A percentile compares a stretch with the other conserved stretches of the same genome.
Evolutionary conservation across 106 monocot genomes (phyloP).

Genomic region (Agapanthus africanus): DNA sequence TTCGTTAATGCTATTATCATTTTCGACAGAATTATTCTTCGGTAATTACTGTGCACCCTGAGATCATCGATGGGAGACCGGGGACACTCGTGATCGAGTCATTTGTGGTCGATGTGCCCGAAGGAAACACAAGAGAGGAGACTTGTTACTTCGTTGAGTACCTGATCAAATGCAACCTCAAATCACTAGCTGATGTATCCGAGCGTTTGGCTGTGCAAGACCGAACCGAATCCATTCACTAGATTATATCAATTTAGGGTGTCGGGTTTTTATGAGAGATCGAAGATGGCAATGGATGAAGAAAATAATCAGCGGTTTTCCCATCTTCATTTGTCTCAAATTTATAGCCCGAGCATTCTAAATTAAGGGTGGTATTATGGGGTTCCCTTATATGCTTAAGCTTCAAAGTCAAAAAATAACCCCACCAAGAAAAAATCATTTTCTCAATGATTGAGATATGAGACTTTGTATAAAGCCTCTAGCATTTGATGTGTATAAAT

Average conservation of each 20-base stretch:
- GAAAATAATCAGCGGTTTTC: background rate
- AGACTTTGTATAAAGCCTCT: background rate
- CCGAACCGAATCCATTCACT: slow-evolving; percentile 21
- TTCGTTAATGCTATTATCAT: no score
- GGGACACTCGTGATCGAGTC: no score
- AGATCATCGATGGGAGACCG: no score
- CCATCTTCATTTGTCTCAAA: background rate
- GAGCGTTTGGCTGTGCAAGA: no score
- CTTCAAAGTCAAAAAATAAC: no score
- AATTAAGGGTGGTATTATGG: background rate
- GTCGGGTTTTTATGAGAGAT: background rate
- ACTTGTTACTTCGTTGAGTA: slow-evolving; percentile 80
- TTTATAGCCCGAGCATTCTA: background rate
- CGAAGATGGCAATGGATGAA: background rate
- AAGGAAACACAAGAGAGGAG: slow-evolving; percentile 87
- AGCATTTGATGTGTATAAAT: slow-evolving; percentile 4
- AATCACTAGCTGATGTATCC: no score
- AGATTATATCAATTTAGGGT: background rate
- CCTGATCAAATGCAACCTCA: slow-evolving; percentile 81
- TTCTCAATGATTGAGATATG: background rate
- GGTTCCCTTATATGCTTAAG: no score
- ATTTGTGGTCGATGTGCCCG: slow-evolving; percentile 81
- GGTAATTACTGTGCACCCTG: slow-evolving; percentile 63
- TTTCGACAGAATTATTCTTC: slow-evolving; percentile 79
- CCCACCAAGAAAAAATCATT: background rate